Base-by-base conservation (phyloP, 1,284 basidiomycete genomes). In the Filobasidium uniguttulatum region DNA sequence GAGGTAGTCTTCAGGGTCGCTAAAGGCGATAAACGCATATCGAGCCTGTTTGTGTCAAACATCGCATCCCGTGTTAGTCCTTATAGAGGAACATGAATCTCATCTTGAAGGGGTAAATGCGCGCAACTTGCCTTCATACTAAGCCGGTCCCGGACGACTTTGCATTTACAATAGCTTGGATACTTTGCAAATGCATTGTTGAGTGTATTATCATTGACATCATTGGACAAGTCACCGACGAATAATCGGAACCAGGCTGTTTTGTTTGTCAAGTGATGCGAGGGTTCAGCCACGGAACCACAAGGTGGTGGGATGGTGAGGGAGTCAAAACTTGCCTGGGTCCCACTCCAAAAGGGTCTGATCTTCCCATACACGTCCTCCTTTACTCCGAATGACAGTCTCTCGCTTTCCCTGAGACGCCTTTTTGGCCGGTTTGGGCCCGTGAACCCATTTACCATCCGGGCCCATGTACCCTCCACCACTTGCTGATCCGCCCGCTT, bases 321-420 rank as follows among this genome's bases (percentile, higher is more conserved):
- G 3, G 5, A 23, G 26, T 25, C 15, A n/a, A 8, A 6, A 10
- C 85, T 65, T 63, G 93, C 90, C 80, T 41, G 94, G 85, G 71
- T 91, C 94, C 94, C 94, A 99, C 57, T 98, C 94, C 15, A 98
- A 70, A 47, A 99, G 72, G 2, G 89, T 94, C 67, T 88, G 86
- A 67, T 99, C 94, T 68, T 99, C 94, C 90, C 93, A 99, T 14
- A 87, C 80, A 69, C 90, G 89, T 19, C 94, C 94, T 44, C 77
- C 90, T 1, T 89, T 93, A 66, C 94, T 94, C 31, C 94, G 77
- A 46, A 99, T 70, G 9, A 99, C 94, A 3, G 94, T 99, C 45
- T 82, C 83, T 43, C 94, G 75, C 70, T 91, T 94, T 43, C 90
- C 87, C 37, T 53, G 46, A 17, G 52, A 41, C 2, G 49, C 54